Percentiles rank a stretch among this genome's conserved stretches.
Conservation (phyloP, 1,284 basidiomycete species). For the Butyriboletus appendiculatus region DNA sequence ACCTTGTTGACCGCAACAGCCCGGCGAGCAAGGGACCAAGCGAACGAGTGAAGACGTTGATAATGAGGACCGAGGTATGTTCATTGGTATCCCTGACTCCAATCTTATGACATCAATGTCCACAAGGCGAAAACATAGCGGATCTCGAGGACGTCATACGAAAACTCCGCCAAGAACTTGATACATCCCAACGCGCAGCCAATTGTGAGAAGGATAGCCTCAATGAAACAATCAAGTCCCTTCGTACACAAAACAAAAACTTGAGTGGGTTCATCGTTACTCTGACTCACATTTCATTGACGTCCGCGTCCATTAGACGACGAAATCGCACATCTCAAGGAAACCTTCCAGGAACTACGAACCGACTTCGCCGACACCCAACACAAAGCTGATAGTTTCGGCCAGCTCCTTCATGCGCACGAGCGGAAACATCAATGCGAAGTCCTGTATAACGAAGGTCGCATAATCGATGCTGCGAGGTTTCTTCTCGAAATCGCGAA, state of each 20-base stretch:
- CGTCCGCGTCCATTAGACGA: not conserved
- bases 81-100: not conserved
- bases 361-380: not conserved
- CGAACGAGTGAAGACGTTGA: not conserved
- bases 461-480: not conserved
- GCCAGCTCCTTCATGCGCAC: slow-evolving; percentile 1
- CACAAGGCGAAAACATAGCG: not conserved
- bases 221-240: not conserved
- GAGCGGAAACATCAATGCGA: slow-evolving; percentile 10
- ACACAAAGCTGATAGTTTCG: not conserved
- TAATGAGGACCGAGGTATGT: not conserved
- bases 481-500: not conserved
- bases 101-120: not conserved
- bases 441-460: not conserved
- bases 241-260: not conserved
- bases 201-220: not conserved
- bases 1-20: not conserved
- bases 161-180: not conserved
- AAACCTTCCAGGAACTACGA: not conserved
- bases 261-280: not conserved
- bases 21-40: not conserved
- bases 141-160: not conserved
- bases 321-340: not conserved
- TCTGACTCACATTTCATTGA: not conserved
- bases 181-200: not conserved